Evolutionary conservation across 805 yeast genomes (phyloP).

Genomic region (Starmerella roubikii): DNA sequence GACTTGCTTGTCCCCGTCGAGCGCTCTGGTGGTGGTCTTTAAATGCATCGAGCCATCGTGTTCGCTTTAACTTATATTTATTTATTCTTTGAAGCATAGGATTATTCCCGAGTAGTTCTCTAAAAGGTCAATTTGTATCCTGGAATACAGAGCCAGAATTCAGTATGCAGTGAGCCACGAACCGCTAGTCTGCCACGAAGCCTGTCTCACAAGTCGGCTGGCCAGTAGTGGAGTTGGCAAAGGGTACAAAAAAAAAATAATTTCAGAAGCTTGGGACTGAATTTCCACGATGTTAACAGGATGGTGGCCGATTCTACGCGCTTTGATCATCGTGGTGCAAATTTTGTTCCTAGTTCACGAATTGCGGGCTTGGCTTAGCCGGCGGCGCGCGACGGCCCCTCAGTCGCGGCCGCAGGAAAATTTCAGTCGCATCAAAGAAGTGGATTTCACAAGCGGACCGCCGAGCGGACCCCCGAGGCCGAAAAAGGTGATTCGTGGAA

Average conservation of each 20-base stretch:
- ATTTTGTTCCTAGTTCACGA: slow-evolving; percentile 1
- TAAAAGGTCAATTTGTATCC: no score
- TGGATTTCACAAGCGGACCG: slow-evolving; percentile 6
- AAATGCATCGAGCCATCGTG: neutral
- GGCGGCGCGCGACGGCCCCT: neutral
- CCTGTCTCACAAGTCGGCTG: no score
- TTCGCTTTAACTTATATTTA: neutral
- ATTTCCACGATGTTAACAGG: neutral
- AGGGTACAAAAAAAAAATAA: no score
- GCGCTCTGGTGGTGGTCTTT: slow-evolving; percentile 29
- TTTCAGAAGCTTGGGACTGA: no score
- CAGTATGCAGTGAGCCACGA: no score
- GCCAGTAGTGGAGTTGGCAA: no score
- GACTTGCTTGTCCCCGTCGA: slow-evolving; percentile 27
- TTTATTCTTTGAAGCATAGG: neutral
- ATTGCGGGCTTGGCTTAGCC: neutral
- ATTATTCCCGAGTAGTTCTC: neutral
- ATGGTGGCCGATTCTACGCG: slow-evolving; percentile 9
- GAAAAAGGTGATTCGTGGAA: slow-evolving; percentile 7
- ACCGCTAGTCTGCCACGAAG: no score
- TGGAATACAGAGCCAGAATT: no score
- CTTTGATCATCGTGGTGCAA: slow-evolving; percentile 1
- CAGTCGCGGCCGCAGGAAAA: neutral
- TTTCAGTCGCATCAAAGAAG: no score
- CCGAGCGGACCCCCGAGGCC: slow-evolving; percentile 8